phyloP scores from a whole-genome alignment of 805 yeast species.

The Candida sonorensis region DNA sequence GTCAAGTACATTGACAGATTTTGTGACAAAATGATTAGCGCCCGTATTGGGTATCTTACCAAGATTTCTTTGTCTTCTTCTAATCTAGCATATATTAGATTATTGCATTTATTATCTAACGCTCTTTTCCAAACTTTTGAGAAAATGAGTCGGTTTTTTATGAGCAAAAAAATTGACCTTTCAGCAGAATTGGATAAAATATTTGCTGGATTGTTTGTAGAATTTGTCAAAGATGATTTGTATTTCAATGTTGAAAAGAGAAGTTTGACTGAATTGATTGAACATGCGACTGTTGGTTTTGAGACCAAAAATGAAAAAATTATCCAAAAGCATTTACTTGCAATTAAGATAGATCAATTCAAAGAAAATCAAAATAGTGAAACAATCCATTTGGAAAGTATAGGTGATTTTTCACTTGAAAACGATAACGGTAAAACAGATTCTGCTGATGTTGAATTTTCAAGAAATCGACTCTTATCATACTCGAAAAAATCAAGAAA shows the following conservation, averaged over 20 bases:
- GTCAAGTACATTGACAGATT: conserved; percentile 66
- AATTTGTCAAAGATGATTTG: conserved; percentile 55
- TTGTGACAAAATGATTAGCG: conserved; percentile 63
- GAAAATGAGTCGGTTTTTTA: conserved; percentile 56
- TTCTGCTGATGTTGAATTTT: conserved; percentile 1
- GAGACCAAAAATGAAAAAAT: conserved; percentile 32
- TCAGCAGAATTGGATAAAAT: conserved; percentile 58
- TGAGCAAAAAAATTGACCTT: conserved; percentile 39
- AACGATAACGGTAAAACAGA: background rate
- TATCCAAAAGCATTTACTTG: conserved; percentile 29
- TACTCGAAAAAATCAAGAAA: conserved; percentile 17
- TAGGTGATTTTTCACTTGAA: no score
- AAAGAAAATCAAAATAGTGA: conserved; percentile 16
- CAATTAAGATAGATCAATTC: conserved; percentile 20
- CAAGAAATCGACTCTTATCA: conserved; percentile 7
- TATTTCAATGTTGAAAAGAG: conserved; percentile 71
- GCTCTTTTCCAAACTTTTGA: conserved; percentile 54
- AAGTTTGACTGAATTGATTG: conserved; percentile 50
- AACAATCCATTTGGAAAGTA: conserved; percentile 6
- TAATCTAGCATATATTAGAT: conserved; percentile 67
- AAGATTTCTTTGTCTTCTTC: conserved; percentile 58
- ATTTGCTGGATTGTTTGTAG: conserved; percentile 65
- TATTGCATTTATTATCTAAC: conserved; percentile 60
- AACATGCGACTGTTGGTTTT: conserved; percentile 38
- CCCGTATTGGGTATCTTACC: conserved; percentile 49